These are phyloP conservation scores for Cystoisospora suis DNA, from an alignment of 169 alveolate species.

Conservation along the genomic window DNA sequence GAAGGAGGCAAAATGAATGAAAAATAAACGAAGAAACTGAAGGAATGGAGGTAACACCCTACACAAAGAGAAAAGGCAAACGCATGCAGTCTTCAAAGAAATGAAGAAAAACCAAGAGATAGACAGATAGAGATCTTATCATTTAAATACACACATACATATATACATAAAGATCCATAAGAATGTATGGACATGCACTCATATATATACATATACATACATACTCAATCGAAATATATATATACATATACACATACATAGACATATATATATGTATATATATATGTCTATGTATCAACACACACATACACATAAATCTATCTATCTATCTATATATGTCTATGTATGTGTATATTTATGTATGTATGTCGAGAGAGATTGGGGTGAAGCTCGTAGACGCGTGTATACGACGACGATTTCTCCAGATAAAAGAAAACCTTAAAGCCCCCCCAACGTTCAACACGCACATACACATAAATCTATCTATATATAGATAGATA, in stretches of 20 bases:
- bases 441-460: too few relatives aligned
- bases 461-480: too few relatives aligned
- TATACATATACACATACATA: too few relatives aligned
- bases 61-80: background rate
- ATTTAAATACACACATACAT: too few relatives aligned
- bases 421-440: too few relatives aligned
- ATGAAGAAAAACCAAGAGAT: background rate
- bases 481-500: too few relatives aligned
- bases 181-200: background rate
- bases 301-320: background rate
- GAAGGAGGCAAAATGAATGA: background rate
- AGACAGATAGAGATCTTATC: background rate
- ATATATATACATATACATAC: too few relatives aligned
- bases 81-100: background rate
- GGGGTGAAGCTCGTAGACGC: too few relatives aligned
- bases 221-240: background rate
- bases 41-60: slow-evolving; percentile 55
- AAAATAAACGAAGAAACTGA: slow-evolving; percentile 29
- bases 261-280: too few relatives aligned
- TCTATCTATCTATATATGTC: background rate
- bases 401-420: too few relatives aligned
- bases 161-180: background rate
- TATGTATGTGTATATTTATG: too few relatives aligned
- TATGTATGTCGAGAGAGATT: too few relatives aligned
- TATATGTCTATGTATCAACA: background rate